These are phyloP conservation scores for Solanum chaucha DNA, from an alignment of 257 asterid species.

Conservation along the genomic window DNA sequence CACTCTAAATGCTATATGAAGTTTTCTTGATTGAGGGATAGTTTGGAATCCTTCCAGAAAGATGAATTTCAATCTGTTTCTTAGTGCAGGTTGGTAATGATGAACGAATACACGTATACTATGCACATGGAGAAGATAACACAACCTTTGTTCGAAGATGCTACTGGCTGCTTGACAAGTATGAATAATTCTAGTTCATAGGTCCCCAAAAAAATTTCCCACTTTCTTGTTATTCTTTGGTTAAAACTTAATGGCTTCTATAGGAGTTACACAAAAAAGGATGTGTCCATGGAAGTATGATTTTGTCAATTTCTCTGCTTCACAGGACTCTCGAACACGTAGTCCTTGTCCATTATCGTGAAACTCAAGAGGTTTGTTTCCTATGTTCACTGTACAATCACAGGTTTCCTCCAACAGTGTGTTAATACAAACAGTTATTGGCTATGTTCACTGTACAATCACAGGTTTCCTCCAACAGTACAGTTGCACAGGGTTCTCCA, in stretches of 20 bases:
- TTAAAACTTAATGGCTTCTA: not conserved
- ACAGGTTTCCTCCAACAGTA: slow-evolving; percentile 63
- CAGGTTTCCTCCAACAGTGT: slow-evolving; percentile 43
- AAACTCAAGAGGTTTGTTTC: slow-evolving; percentile 81
- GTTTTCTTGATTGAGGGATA: not conserved
- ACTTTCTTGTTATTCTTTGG: not conserved
- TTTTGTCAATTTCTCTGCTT: not conserved
- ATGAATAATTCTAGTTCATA: slow-evolving; percentile 18
- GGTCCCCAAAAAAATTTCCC: not conserved
- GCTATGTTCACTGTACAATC: slow-evolving; percentile 14
- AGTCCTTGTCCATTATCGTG: slow-evolving; percentile 95
- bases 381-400: slow-evolving; percentile 17
- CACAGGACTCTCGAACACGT: slow-evolving; percentile 79
- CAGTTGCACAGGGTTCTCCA: slow-evolving; percentile 60
- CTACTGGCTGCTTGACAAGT: slow-evolving; percentile 98
- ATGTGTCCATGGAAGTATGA: slow-evolving; percentile 1
- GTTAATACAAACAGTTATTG: not conserved
- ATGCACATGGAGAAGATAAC: slow-evolving; percentile 91
- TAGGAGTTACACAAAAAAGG: not conserved
- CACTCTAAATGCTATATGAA: not conserved
- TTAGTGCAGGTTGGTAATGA: slow-evolving; percentile 72
- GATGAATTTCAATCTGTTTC: slow-evolving; percentile 7
- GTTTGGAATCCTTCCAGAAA: not conserved
- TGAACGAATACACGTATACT: slow-evolving; percentile 95
- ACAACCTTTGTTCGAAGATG: slow-evolving; percentile 95